These are phyloP conservation scores for Plasmodium fragile DNA, from an alignment of 169 alveolate species.

Conservation along the genomic window DNA sequence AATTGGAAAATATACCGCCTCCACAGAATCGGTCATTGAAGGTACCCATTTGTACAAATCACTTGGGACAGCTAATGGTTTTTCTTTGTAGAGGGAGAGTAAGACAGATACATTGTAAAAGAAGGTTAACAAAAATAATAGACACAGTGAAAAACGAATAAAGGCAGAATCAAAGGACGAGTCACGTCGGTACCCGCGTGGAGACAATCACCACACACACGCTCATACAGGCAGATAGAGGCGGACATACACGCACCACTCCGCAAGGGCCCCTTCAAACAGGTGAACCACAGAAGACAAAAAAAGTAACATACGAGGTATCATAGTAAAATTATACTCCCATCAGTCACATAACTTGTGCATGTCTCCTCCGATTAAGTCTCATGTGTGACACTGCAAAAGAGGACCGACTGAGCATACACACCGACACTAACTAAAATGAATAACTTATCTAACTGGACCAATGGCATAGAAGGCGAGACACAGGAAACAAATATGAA, in stretches of 20 bases:
- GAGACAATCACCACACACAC: neutral
- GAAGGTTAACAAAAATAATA: neutral
- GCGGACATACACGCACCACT: neutral
- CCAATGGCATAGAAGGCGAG: neutral
- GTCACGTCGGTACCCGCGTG: neutral
- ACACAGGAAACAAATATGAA: neutral
- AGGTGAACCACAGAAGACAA: neutral
- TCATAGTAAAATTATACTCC: neutral
- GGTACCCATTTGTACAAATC: neutral
- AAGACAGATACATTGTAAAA: neutral
- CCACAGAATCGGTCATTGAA: neutral
- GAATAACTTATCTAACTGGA: neutral
- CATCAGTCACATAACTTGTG: neutral
- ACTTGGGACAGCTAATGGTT: neutral
- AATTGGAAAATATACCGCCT: neutral
- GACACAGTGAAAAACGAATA: neutral
- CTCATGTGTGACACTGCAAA: conserved; percentile 1
- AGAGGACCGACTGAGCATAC: neutral
- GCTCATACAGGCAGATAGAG: neutral
- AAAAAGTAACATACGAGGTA: neutral
- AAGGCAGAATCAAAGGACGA: neutral
- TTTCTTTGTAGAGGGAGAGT: neutral
- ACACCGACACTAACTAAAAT: neutral
- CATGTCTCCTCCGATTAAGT: neutral
- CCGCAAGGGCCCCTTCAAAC: neutral